Base-by-base conservation (phyloP, 805 yeast species). In the Saccharomycopsis fermentans region DNA sequence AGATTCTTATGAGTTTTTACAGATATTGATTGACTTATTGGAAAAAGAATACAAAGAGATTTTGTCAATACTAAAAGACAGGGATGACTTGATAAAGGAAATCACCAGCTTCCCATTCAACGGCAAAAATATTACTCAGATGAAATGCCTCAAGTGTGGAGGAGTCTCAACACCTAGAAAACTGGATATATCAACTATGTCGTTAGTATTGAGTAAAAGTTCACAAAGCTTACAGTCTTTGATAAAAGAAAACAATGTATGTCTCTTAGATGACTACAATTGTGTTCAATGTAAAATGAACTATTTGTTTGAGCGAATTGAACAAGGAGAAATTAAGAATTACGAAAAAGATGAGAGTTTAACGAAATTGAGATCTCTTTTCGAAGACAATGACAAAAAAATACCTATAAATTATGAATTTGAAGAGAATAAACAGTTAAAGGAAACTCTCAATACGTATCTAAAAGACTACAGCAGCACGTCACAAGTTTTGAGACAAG, bases 1-100 rank as follows among this genome's bases (percentile, higher is more conserved):
- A 67, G 99, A 92, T 72, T 97, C 98, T 0, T 97, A 94, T 65
- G 99, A 92, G 67, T 76, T 94, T 63, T 79, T 92, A 34, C 96
- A 90, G 68, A 71, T 89, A 56, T 77, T 91, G 21, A 72, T 92
- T 24, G 96, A 91, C 65, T 84, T 92, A 0, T 73, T 94, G 55
- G 83, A 86, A 55, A 77, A 77, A 57, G 97, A 92, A 67, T 76
- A 80, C 63, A 65, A 73, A 9, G 71, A 70, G 51, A 60, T 83
- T 53, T 52, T 54, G 39, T 57, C 58, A 47, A 16, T 43, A 11
- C 24, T 43, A n/a, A 43, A 43, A 8, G 50, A 43, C 24, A 43
- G 9, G 24, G 26, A 43, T 6, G 29, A 43, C 2, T 21, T 9
- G 16, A 24, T 12, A 24, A 21, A 5, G 3, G 6, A 43, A 43